A percentile compares a stretch with the other conserved stretches of the same genome.
phyloP scores from a whole-genome alignment of 768 basidiomycete genomes.

The Rhodotorula diobovata region DNA sequence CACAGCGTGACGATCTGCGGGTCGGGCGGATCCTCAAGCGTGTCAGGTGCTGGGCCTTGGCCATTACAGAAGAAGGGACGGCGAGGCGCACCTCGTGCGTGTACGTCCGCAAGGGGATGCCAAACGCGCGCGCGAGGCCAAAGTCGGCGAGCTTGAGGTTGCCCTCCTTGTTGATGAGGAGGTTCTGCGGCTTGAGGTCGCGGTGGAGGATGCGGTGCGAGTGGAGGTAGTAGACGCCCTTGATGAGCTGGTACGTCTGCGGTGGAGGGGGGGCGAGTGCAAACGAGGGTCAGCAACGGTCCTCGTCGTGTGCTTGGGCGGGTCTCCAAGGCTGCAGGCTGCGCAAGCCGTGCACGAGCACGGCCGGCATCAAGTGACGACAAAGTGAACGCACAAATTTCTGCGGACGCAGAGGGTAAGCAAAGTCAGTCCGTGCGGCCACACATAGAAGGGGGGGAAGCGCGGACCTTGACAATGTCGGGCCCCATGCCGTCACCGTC shows the following conservation, averaged over 20 bases:
- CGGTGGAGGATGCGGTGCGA: conserved; percentile 94
- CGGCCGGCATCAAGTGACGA: too few species aligned
- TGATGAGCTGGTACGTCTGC: conserved; percentile 86
- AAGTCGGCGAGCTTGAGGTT: conserved; percentile 97
- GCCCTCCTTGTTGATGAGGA: conserved; percentile 81
- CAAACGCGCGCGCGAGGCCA: conserved; percentile 91
- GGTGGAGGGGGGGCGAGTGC: neutral
- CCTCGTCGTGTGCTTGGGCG: too few species aligned
- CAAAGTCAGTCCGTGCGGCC: neutral
- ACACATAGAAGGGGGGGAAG: neutral
- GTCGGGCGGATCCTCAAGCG: neutral
- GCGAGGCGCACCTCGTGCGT: conserved; percentile 76
- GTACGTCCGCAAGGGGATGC: conserved; percentile 97
- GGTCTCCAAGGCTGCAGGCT: too few species aligned
- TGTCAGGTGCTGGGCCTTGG: neutral
- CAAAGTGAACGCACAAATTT: conserved; percentile 26
- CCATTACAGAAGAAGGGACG: neutral
- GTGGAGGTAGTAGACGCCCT: conserved; percentile 88
- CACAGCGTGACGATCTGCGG: conserved; percentile 92
- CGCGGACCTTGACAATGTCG: conserved; percentile 75
- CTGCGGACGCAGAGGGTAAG: conserved; percentile 4
- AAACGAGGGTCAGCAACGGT: too few species aligned
- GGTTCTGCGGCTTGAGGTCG: conserved; percentile 80
- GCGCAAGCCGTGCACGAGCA: too few species aligned
- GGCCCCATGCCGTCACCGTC: conserved; percentile 57